Base-by-base conservation (phyloP, 2,329 filamentous ascomycete species). In the Amesomyces nigricolor region DNA sequence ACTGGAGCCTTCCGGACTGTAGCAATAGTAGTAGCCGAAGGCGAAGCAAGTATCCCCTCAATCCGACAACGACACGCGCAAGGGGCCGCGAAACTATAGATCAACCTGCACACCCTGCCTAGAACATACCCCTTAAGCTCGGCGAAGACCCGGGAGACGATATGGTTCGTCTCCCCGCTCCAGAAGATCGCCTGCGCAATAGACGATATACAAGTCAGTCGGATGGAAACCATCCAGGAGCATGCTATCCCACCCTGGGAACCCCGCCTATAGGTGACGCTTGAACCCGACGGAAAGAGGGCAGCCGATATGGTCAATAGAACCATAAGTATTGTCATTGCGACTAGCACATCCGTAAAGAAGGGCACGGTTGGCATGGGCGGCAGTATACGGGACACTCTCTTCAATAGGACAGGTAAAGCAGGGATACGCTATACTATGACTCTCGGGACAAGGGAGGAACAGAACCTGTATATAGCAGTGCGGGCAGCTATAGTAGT, bases 41-140 rank as follows among this genome's bases (percentile, higher is more conserved):
- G n/a, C n/a, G n/a, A n/a, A n/a, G n/a, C n/a, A n/a, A n/a, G n/a
- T n/a, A n/a, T n/a, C n/a, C n/a, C n/a, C n/a, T n/a, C n/a, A n/a
- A n/a, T n/a, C n/a, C n/a, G n/a, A n/a, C n/a, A n/a, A n/a, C n/a
- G n/a, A n/a, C n/a, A n/a, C n/a, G n/a, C n/a, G n/a, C n/a, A n/a
- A 63, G 54, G 49, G n/a, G n/a, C n/a, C n/a, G n/a, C n/a, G n/a
- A n/a, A n/a, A 19, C 45, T 64, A 19, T 65, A 53, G 59, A 48
- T 60, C 30, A 54, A 60, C 39, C 47, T 63, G 47, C 47, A 60
- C 17, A 19, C 17, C 17, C 17, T 19, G 17, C 17, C 17, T 2
- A 37, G 50, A 37, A 60, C 56, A 4, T 49, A 65, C 43, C 62
- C 62, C 19, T 60, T 64, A 47, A 35, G 13, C 47, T 3, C 47